Conservation (phyloP, 371 early-diverging fungal species). For the Rozella allomycis region DNA sequence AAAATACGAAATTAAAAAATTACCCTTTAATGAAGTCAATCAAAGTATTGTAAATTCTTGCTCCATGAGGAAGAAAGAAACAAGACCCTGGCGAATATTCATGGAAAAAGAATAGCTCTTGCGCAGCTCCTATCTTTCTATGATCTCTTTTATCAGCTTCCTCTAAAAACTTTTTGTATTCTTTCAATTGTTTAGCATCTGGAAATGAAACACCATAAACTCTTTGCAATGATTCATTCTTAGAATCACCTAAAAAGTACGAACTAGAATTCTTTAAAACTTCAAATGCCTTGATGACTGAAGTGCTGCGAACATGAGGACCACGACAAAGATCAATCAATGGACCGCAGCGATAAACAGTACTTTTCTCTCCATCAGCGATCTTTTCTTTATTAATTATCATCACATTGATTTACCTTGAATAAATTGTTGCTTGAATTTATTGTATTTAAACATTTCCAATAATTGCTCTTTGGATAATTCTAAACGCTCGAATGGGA, state of each 20-base stretch:
- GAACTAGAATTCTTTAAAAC: conserved; percentile 90
- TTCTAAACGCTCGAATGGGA: conserved; percentile 76
- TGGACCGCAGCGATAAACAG: conserved; percentile 95
- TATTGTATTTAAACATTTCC: conserved; percentile 74
- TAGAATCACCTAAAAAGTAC: conserved; percentile 94
- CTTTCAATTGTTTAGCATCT: conserved; percentile 76
- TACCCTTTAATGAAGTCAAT: conserved; percentile 42
- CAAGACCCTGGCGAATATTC: conserved; percentile 86
- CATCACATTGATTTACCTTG: conserved; percentile 11
- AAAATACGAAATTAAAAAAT: neutral
- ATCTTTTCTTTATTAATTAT: conserved; percentile 80
- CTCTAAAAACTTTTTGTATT: conserved; percentile 79
- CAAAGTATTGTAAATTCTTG: conserved; percentile 84
- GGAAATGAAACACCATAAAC: conserved; percentile 99
- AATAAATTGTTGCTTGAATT: conserved; percentile 8
- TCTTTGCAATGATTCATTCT: conserved; percentile 92
- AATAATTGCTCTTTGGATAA: conserved; percentile 75
- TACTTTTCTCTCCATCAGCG: conserved; percentile 81
- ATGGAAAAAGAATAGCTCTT: conserved; percentile 95
- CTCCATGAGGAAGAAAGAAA: conserved; percentile 94
- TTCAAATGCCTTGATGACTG: conserved; percentile 78
- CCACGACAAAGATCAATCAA: conserved; percentile 97
- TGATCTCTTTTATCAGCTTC: conserved; percentile 96
- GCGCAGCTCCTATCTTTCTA: conserved; percentile 77
- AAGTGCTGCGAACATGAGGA: conserved; percentile 93